Evolutionary conservation across 1,284 basidiomycete species (phyloP).

Genomic region (Megacollybia platyphylla): DNA sequence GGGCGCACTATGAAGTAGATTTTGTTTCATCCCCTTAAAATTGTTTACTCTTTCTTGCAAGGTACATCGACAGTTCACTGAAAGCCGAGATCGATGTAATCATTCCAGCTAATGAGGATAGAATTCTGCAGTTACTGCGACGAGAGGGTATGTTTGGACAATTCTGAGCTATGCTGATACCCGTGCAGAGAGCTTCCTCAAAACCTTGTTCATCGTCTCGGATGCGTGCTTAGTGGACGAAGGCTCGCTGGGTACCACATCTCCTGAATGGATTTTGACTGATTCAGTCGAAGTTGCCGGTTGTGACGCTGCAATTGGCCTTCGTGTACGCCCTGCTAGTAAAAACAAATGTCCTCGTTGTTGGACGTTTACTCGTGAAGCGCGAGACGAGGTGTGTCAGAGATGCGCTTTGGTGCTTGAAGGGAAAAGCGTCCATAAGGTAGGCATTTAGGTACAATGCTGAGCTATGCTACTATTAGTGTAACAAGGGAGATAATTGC

Average conservation of each 20-base stretch:
- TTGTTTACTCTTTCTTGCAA: conserved; percentile 13
- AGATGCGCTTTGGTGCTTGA: conserved; percentile 28
- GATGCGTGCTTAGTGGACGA: conserved; percentile 37
- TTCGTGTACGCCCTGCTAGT: conserved; percentile 42
- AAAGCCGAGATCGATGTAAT: conserved; percentile 57
- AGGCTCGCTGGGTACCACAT: conserved; percentile 20
- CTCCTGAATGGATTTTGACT: conserved; percentile 35
- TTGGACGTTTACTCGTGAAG: conserved; percentile 53
- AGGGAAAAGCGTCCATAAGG: background rate
- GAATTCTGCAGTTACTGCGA: conserved; percentile 23
- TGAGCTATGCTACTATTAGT: too few relatives aligned
- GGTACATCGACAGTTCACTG: conserved; percentile 57
- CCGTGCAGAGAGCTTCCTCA: conserved; percentile 41
- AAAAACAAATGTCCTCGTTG: conserved; percentile 65
- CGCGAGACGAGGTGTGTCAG: conserved; percentile 38
- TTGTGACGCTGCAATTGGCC: conserved; percentile 25
- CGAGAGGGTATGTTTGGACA: conserved; percentile 30
- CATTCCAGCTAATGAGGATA: conserved; percentile 18
- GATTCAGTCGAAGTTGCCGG: conserved; percentile 28
- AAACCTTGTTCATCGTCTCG: conserved; percentile 71
- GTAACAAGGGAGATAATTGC: too few relatives aligned
- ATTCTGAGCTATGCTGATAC: background rate
- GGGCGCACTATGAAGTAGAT: conserved; percentile 59
- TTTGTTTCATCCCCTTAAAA: conserved; percentile 1
- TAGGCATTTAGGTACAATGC: background rate